Conservation (phyloP, 1,284 basidiomycete species). For the Fomitopsis pinicola region DNA sequence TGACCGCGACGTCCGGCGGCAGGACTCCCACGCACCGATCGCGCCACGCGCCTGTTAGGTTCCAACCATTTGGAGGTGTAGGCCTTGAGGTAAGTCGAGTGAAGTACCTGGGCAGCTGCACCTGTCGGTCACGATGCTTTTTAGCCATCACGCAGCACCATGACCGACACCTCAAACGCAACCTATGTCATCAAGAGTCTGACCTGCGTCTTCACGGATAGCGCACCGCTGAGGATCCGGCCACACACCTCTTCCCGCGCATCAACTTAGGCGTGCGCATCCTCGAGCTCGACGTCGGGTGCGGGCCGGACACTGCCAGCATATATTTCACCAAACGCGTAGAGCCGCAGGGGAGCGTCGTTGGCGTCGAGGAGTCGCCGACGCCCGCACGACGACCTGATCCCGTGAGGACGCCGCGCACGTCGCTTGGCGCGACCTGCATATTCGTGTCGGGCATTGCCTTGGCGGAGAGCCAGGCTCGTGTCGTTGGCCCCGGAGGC, state of each 20-base stretch:
- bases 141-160: too few species aligned
- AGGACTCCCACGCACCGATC: too few species aligned
- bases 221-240: constrained; percentile 40
- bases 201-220: constrained; percentile 36
- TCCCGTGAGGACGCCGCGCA: constrained; percentile 27
- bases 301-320: constrained; percentile 43
- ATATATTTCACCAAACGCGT: constrained; percentile 34
- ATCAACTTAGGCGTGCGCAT: constrained; percentile 36
- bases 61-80: too few species aligned
- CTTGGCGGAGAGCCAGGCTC: constrained; percentile 28
- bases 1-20: too few species aligned
- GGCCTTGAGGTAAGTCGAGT: too few species aligned
- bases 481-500: constrained; percentile 28
- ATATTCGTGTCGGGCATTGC: constrained; percentile 20
- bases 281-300: constrained; percentile 37
- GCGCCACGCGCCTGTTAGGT: too few species aligned
- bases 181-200: too few species aligned
- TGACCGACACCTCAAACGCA: neutral
- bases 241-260: constrained; percentile 35
- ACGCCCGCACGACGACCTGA: constrained; percentile 27
- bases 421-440: constrained; percentile 21
- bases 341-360: constrained; percentile 26
- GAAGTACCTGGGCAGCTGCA: too few species aligned
- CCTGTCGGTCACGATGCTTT: too few species aligned
- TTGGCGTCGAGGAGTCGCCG: constrained; percentile 35